Evolutionary conservation across 345 rosid genomes (phyloP).

Genomic region (Eucalyptus paniculata): DNA sequence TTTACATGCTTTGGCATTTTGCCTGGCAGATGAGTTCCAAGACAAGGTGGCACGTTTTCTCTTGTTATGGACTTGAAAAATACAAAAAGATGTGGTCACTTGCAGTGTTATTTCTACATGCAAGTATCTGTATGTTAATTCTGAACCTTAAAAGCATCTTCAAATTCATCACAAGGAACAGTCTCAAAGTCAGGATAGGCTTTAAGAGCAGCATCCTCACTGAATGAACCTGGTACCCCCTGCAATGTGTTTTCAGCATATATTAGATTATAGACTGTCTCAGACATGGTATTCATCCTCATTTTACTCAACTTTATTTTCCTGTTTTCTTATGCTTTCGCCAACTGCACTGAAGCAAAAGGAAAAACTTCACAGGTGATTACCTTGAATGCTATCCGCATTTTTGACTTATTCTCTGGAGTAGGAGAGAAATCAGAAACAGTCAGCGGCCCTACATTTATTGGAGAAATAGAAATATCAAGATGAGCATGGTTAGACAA

Average conservation of each 20-base stretch:
- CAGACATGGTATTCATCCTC: not conserved
- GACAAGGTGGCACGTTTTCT: not conserved
- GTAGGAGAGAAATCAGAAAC: conserved; percentile 25
- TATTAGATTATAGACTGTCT: not conserved
- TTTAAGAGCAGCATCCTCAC: conserved; percentile 56
- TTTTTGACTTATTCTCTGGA: conserved; percentile 9
- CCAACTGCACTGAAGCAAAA: not conserved
- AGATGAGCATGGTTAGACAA: not conserved
- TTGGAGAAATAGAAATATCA: not conserved
- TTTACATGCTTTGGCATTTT: not conserved
- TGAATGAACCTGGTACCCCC: conserved; percentile 45
- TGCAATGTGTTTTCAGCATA: not conserved
- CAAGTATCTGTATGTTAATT: not conserved
- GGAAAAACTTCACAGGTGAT: not conserved
- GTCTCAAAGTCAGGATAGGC: conserved; percentile 54
- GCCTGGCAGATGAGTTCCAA: not conserved
- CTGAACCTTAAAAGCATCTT: conserved; percentile 51
- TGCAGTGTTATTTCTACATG: not conserved
- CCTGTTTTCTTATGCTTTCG: not conserved
- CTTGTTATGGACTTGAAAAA: not conserved
- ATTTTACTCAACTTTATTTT: not conserved
- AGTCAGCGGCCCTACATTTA: conserved; percentile 31
- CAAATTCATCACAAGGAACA: conserved; percentile 40
- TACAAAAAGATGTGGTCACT: not conserved
- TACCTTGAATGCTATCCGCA: conserved; percentile 47